Base-by-base conservation (phyloP, 495 filamentous ascomycete genomes). In the Penicillium dipodomyicola region DNA sequence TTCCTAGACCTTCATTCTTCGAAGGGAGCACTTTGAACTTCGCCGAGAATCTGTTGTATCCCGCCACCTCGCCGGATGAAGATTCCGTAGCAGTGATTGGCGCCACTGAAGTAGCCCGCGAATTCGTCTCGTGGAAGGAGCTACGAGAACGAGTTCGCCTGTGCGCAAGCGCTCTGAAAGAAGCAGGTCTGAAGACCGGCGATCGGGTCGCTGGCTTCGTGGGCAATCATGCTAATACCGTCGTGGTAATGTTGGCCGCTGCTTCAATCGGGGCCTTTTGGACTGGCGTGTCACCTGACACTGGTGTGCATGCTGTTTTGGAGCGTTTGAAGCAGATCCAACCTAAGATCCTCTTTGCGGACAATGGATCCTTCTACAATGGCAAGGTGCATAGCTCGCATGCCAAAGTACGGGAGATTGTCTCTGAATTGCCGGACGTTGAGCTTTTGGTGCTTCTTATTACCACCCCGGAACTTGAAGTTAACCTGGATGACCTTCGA, bases 31-130 rank as follows among this genome's bases (percentile, higher is more conserved):
- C 74, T 45, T 75, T 96, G 53, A 97, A 97, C 65, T 96, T 96
- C 69, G 91, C 92, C 22, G 89, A 96, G 74, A 97, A 97, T 70
- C 79, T 97, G 30, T 81, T 97, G 7, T 96, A 84, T 67, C 91
- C 92, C 5, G 72, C 77, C 14, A 78, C 77, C 42, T 67, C 79
- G 19, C 82, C 84, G 23, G 73, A 82, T 57, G 82, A 85, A 47
- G 74, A 84, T 52, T 68, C 71, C 3, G 63, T 78, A 19, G 90
- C 90, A 22, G 75, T 92, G 23, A 85, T 94, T 62, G 86, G 84
- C 37, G 89, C 80, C 6, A 92, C 89, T 11, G 90, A 95, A 71
- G 80, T 79, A 7, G 75, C 76, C 23, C 77, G 90, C 30, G 82
- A 87, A 63, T 77, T 78, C 44, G 76, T 91, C 53, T 85, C 89